Conservation (phyloP, 805 yeast species). For the Suhomyces sp. region DNA sequence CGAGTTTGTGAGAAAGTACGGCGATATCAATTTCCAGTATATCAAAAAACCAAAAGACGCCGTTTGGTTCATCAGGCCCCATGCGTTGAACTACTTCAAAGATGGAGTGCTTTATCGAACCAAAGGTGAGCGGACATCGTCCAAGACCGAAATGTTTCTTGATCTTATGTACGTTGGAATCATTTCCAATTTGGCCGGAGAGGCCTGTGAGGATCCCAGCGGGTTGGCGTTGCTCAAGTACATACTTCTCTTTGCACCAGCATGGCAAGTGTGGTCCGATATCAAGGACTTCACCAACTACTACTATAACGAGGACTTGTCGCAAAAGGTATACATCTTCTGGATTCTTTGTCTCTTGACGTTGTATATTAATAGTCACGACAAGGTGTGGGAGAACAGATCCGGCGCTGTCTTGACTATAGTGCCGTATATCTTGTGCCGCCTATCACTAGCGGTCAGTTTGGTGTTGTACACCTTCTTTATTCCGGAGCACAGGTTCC, state of each 20-base stretch:
- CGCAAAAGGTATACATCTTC: slow-evolving; percentile 49
- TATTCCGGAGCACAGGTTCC: slow-evolving; percentile 50
- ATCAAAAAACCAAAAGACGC: slow-evolving; percentile 41
- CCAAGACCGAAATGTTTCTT: slow-evolving; percentile 54
- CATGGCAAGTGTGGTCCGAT: slow-evolving; percentile 67
- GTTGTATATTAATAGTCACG: slow-evolving; percentile 49
- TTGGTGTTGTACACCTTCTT: slow-evolving; percentile 41
- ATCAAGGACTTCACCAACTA: slow-evolving; percentile 62
- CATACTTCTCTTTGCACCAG: slow-evolving; percentile 50
- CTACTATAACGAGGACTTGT: slow-evolving; percentile 57
- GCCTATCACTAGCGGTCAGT: slow-evolving; percentile 36
- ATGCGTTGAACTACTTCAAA: slow-evolving; percentile 59
- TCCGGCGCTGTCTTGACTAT: slow-evolving; percentile 43
- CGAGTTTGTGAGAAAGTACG: slow-evolving; percentile 47
- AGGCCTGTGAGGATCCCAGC: slow-evolving; percentile 48
- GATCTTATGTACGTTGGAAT: slow-evolving; percentile 66
- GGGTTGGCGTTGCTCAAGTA: slow-evolving; percentile 48
- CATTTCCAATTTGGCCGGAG: slow-evolving; percentile 55
- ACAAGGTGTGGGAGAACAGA: slow-evolving; percentile 32
- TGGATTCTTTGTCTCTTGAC: slow-evolving; percentile 53
- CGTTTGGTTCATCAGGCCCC: slow-evolving; percentile 48
- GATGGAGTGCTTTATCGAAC: slow-evolving; percentile 56
- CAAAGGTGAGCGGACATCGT: slow-evolving; percentile 50
- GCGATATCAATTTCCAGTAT: slow-evolving; percentile 46
- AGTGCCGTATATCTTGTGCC: slow-evolving; percentile 47